phyloP scores from a whole-genome alignment of 2,329 filamentous ascomycete species.

The Colletotrichum falcatum region DNA sequence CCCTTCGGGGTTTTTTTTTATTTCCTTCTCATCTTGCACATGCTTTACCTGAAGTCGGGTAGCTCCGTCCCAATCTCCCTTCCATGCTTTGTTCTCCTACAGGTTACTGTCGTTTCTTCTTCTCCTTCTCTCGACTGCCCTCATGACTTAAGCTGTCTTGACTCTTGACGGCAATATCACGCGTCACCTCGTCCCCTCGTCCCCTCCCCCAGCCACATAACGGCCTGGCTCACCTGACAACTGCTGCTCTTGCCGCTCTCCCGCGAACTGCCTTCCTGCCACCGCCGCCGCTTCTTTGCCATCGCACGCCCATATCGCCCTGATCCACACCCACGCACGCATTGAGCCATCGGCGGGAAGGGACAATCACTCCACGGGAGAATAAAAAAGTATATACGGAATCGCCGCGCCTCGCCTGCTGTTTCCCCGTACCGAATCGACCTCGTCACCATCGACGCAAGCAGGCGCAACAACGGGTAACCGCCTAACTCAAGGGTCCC shows the following conservation, averaged over 20 bases:
- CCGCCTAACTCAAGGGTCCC: conserved; percentile 26
- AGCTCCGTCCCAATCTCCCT: conserved; percentile 36
- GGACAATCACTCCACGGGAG: background rate
- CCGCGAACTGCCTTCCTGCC: conserved; percentile 10
- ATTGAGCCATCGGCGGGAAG: conserved; percentile 13
- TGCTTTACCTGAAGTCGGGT: conserved; percentile 22
- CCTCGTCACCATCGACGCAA: conserved; percentile 20
- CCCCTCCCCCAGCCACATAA: conserved; percentile 18
- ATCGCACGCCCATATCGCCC: conserved; percentile 15
- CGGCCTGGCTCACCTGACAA: conserved; percentile 29
- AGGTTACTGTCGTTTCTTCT: conserved; percentile 21
- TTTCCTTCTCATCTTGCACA: background rate
- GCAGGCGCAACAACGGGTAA: conserved; percentile 26
- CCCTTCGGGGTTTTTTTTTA: background rate
- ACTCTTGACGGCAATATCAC: conserved; percentile 29
- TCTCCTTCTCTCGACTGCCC: conserved; percentile 29
- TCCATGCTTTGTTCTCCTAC: conserved; percentile 34
- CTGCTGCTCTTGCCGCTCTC: conserved; percentile 8
- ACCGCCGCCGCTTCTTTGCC: background rate
- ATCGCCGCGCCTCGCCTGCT: conserved; percentile 16
- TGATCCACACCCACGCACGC: conserved; percentile 9
- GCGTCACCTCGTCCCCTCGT: conserved; percentile 15
- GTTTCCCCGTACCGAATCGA: conserved; percentile 15
- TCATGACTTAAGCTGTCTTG: conserved; percentile 38
- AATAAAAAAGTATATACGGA: conserved; percentile 12